Base-by-base conservation (phyloP, 2,329 filamentous ascomycete genomes). In the Diaporthe helianthi region DNA sequence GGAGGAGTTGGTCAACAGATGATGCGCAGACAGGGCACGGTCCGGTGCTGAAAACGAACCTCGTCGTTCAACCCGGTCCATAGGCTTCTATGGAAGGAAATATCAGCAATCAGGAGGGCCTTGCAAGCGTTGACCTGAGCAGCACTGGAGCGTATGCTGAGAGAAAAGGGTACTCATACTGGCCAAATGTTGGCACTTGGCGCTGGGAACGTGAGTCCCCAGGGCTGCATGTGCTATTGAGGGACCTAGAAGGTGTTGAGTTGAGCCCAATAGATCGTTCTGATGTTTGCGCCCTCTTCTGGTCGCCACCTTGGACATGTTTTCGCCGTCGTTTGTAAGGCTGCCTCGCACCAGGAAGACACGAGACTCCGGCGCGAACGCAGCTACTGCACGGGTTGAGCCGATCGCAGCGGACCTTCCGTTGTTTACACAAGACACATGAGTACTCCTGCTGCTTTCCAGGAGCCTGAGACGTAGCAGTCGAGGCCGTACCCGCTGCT, bases 361-460 rank as follows among this genome's bases (percentile, higher is more conserved):
- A 86, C 41, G 80, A 76, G 4, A 73, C 76, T 2, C 75, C 71
- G 15, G 77, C 74, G 52, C 76, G 80, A 17, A 80, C 68, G 70
- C 84, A 85, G 31, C 79, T 80, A 17, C 75, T 71, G 72, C 84
- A 86, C 0, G 83, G 84, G 65, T 79, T 79, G 44, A 77, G 78
- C 58, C 82, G 80, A 65, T 84, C 80, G 74, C 84, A 86, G 66
- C 81, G 83, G 29, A 85, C 77, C 72, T 86, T 86, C 29, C 84
- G 81, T 71, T 84, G 83, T 72, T 87, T 85, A 72, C 86, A 88
- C 2, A 81, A 77, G 7, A 85, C 76, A 71, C 86, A 88, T 0
- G 86, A 81, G 49, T 84, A 81, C 22, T 72, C 70, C 44, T 72
- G 70, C 38, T 70, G 68, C 7, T 31, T 47, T 3, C 46, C 67